Evolutionary conservation across 768 basidiomycete species (phyloP).

Genomic region (Suillus subluteus): DNA sequence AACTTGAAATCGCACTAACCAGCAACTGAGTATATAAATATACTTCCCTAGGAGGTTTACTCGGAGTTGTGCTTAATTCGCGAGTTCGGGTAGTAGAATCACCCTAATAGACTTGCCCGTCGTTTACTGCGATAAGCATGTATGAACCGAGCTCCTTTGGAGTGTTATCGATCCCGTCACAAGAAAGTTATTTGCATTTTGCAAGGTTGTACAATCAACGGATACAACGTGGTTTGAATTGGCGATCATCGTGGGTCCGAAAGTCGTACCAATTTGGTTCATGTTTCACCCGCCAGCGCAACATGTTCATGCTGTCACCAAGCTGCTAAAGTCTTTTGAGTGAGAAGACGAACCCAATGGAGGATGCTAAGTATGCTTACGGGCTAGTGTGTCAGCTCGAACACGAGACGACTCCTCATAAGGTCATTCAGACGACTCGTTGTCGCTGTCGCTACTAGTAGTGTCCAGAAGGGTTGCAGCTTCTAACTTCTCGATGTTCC

Average conservation of each 20-base stretch:
- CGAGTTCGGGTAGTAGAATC: background rate
- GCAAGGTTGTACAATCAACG: background rate
- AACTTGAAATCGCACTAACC: background rate
- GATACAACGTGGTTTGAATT: background rate
- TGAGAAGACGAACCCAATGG: background rate
- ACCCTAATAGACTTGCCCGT: background rate
- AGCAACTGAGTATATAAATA: background rate
- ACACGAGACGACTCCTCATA: constrained; percentile 14
- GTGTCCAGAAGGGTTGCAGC: constrained; percentile 44
- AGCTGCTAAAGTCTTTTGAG: background rate
- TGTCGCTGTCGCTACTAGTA: constrained; percentile 66
- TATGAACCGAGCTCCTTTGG: background rate
- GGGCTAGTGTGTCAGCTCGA: background rate
- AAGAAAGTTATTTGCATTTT: background rate
- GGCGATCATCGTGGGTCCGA: background rate
- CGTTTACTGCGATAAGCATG: background rate
- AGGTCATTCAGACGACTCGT: constrained; percentile 51
- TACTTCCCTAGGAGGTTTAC: background rate
- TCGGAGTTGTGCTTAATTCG: background rate
- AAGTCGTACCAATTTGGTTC: background rate
- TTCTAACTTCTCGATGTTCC: constrained; percentile 75
- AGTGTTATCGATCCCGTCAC: background rate
- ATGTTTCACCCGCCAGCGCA: constrained; percentile 2
- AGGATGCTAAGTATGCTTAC: background rate
- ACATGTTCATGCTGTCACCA: background rate